Evolutionary conservation across 345 rosid species (phyloP).

Genomic region (Ricinus communis): DNA sequence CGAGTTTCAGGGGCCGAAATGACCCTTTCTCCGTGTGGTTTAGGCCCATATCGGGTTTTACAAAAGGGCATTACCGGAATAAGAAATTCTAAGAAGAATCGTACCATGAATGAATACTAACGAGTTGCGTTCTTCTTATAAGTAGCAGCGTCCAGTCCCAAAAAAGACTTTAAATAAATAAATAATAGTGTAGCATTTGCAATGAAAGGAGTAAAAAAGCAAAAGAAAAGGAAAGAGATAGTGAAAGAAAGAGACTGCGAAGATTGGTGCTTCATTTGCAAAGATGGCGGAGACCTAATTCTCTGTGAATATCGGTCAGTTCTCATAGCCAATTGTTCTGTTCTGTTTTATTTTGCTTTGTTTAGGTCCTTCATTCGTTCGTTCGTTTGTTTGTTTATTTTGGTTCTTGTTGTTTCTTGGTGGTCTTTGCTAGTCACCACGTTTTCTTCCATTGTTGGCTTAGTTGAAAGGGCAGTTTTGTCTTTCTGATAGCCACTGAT

Average conservation of each 20-base stretch:
- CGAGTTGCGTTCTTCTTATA: too few species aligned
- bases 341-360: not conserved
- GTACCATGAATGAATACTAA: too few species aligned
- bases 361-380: not conserved
- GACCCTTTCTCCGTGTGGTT: too few species aligned
- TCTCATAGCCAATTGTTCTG: not conserved
- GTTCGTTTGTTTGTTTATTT: not conserved
- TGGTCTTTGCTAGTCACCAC: not conserved
- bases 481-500: not conserved
- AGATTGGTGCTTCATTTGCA: slow-evolving; percentile 29
- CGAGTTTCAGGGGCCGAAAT: too few species aligned
- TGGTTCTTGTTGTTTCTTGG: not conserved
- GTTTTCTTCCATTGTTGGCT: not conserved
- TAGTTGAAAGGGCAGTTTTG: not conserved
- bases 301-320: slow-evolving; percentile 22
- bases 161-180: too few species aligned
- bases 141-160: too few species aligned
- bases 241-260: slow-evolving; percentile 18
- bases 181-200: too few species aligned
- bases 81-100: too few species aligned
- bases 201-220: slow-evolving; percentile 7
- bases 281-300: slow-evolving; percentile 30
- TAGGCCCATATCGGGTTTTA: too few species aligned
- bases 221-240: not conserved
- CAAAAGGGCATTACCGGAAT: too few species aligned